Evolutionary conservation across 768 basidiomycete species (phyloP).

Genomic region (Mycena filopes): DNA sequence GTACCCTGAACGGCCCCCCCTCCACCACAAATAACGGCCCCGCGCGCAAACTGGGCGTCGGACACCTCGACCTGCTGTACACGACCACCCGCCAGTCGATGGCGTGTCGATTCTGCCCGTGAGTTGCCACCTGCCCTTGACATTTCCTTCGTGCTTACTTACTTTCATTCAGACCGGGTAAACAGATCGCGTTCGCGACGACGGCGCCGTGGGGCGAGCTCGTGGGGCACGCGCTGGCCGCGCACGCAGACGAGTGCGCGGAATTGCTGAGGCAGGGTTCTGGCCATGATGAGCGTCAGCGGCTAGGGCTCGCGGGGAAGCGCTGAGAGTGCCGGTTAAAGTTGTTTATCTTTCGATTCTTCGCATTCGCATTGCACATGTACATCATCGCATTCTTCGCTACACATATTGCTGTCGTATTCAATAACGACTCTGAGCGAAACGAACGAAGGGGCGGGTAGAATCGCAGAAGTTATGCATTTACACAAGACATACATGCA

Average conservation of each 20-base stretch:
- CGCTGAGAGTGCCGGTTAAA: neutral
- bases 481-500: no score
- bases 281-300: neutral
- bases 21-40: neutral
- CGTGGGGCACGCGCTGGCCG: constrained; percentile 1
- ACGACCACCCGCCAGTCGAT: neutral
- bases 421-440: no score
- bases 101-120: constrained; percentile 5
- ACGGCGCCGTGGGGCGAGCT: constrained; percentile 10
- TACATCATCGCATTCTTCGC: no score
- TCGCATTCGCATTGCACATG: no score
- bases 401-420: no score
- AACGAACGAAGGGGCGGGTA: no score
- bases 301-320: neutral
- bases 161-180: neutral
- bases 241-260: neutral
- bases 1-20: neutral
- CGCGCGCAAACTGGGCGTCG: constrained; percentile 10
- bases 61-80: constrained; percentile 9
- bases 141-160: neutral
- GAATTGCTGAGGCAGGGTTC: constrained; percentile 1
- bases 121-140: neutral
- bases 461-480: no score
- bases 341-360: no score
- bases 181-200: neutral